Base-by-base conservation (phyloP, 116 monocot species). In the Trichopus zeylanicus region DNA sequence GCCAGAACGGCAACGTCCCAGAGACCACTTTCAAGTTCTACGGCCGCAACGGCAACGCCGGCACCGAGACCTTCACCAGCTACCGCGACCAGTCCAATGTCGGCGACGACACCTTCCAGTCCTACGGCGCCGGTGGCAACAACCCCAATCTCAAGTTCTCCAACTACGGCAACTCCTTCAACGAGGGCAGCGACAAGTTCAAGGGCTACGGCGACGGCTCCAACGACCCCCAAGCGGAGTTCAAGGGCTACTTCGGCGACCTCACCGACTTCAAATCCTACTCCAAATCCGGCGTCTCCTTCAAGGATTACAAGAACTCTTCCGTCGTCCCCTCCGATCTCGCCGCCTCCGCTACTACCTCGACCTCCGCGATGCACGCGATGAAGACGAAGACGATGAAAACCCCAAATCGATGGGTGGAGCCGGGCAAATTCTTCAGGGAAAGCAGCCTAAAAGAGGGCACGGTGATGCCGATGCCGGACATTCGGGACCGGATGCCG, bases 401-500 rank as follows among this genome's bases (percentile, higher is more conserved):
- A n/a, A 28, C 16, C 0, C 29, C 7, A n/a, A 73, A 37, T 32
- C 31, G 53, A 59, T 75, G 81, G 86, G 66, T 73, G 15, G 81
- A 86, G 59, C 75, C 81, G 13, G 86, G 86, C 7, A 86, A 75
- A 59, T 86, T 86, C 59, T 86, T 86, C 60, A 52, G 86, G 15
- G 86, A 86, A 66, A 65, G 63, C 26, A 57, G 33, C 13, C 59
- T 90, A 55, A 65, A 21, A 48, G 51, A 55, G 39, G 95, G 87
- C 7, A 66, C 49, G 25, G 69, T 75, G 10, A 77, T 90, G 71
- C 78, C 83, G 15, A 86, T 95, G 87, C 81, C 95, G 21, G 84
- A 90, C 39, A 81, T 90, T 19, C 37, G 71, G 5, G 87, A 95
- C 60, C 70, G 58, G 72, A 79, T 76, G 78, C 93, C 85, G 18